Evolutionary conservation across 805 yeast species (phyloP).

Genomic region (Ogataea polymorpha): DNA sequence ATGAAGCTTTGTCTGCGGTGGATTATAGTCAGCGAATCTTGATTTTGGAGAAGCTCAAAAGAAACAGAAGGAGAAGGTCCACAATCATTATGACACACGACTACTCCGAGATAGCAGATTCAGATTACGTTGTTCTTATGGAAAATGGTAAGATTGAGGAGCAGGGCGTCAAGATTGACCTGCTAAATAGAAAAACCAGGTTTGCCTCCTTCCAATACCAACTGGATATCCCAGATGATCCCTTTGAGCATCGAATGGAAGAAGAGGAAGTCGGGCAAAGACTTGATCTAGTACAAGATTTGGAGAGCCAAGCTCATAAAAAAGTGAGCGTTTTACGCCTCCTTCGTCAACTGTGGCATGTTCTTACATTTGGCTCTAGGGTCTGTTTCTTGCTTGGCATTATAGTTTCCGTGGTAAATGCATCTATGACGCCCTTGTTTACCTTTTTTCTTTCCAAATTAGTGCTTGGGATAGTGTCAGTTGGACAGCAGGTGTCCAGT

Average conservation of each 20-base stretch:
- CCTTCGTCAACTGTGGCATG: slow-evolving; percentile 10
- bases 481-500: slow-evolving; percentile 27
- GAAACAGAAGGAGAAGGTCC: slow-evolving; percentile 65
- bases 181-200: neutral
- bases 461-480: slow-evolving; percentile 58
- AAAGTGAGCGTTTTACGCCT: neutral
- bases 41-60: slow-evolving; percentile 49
- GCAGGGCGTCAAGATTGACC: slow-evolving; percentile 3
- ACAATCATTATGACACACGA: slow-evolving; percentile 86
- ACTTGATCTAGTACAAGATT: neutral
- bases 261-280: too few species aligned
- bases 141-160: slow-evolving; percentile 12
- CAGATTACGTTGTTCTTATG: slow-evolving; percentile 60
- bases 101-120: slow-evolving; percentile 46
- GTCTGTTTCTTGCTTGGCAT: slow-evolving; percentile 47
- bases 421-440: slow-evolving; percentile 70
- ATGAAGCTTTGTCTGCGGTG: slow-evolving; percentile 83
- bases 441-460: slow-evolving; percentile 74
- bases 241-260: too few species aligned
- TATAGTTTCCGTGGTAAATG: slow-evolving; percentile 49
- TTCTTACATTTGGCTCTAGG: slow-evolving; percentile 7
- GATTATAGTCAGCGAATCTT: slow-evolving; percentile 49
- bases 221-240: too few species aligned
- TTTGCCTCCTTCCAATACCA: neutral
- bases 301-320: slow-evolving; percentile 6